A percentile compares a stretch with the other conserved stretches of the same genome.
These are phyloP conservation scores for Fusarium tuaranense DNA, from an alignment of 2,329 filamentous ascomycete species.

Conservation along the genomic window DNA sequence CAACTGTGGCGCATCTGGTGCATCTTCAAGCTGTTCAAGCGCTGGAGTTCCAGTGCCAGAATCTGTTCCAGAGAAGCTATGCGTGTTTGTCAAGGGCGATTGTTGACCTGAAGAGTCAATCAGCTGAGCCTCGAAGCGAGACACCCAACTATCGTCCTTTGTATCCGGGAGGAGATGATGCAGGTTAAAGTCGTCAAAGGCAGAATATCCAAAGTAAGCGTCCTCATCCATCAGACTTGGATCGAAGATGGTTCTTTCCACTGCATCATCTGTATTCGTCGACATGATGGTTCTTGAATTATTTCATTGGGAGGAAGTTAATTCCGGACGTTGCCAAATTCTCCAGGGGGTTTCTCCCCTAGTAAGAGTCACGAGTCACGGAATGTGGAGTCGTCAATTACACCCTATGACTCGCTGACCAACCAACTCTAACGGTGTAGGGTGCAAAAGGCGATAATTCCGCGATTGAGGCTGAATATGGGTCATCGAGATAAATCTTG, in stretches of 20 bases:
- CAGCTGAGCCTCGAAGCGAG: constrained; percentile 7
- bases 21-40: not conserved
- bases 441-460: not conserved
- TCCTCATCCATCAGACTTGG: not conserved
- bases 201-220: not conserved
- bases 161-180: constrained; percentile 7
- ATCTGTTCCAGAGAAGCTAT: not conserved
- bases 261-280: not conserved
- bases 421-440: not conserved
- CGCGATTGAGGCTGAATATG: not conserved
- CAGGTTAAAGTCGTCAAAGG: not conserved
- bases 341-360: not conserved
- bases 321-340: not conserved
- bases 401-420: constrained; percentile 2
- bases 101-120: constrained; percentile 10
- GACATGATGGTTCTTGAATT: not conserved
- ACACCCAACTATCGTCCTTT: constrained; percentile 8
- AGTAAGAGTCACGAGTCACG: constrained; percentile 1
- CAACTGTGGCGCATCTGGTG: not conserved
- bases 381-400: constrained; percentile 2
- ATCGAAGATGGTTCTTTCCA: not conserved
- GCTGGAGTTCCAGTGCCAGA: not conserved
- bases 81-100: not conserved
- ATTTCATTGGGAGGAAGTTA: not conserved
- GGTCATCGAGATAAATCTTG: not conserved